Conservation (phyloP, 2,329 filamentous ascomycete genomes). For the Fusarium sp. region DNA sequence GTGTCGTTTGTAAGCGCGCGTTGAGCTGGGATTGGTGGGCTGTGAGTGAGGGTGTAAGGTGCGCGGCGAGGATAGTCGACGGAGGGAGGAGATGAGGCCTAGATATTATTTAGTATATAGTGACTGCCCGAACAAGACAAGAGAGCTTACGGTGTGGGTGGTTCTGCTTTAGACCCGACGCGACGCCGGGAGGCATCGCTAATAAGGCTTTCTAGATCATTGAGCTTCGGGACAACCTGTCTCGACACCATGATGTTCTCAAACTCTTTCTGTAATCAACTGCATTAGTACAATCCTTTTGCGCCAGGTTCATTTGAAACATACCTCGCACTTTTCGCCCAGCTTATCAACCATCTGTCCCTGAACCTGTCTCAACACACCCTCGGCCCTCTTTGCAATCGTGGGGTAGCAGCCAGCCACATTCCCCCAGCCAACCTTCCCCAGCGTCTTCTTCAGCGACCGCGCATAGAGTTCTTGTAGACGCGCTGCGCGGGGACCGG, state of each 20-base stretch:
- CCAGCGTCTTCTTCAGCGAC: conserved; percentile 66
- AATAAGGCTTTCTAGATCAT: conserved; percentile 69
- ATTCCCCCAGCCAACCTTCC: conserved; percentile 67
- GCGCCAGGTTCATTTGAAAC: conserved; percentile 27
- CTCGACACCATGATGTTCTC: conserved; percentile 64
- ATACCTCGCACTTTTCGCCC: conserved; percentile 64
- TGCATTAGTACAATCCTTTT: conserved; percentile 15
- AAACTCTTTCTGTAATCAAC: conserved; percentile 64
- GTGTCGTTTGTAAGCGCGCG: conserved; percentile 67
- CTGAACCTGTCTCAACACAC: conserved; percentile 67
- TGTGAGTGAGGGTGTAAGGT: conserved; percentile 65
- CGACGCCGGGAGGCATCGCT: conserved; percentile 59
- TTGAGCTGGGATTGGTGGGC: conserved; percentile 68
- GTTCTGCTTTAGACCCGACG: conserved; percentile 35
- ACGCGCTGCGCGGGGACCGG: conserved; percentile 68
- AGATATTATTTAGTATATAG: not conserved
- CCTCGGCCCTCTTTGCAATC: conserved; percentile 64
- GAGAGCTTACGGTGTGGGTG: conserved; percentile 62
- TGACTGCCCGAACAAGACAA: not conserved
- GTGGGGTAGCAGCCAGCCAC: conserved; percentile 73
- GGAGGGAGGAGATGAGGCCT: conserved; percentile 70
- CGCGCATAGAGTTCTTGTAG: conserved; percentile 67
- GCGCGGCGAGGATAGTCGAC: conserved; percentile 64
- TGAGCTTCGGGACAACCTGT: conserved; percentile 68
- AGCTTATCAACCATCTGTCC: conserved; percentile 69